Percentiles rank a stretch among this genome's conserved stretches.
phyloP scores from a whole-genome alignment of 306 rosid species.

The Inga oerstediana region DNA sequence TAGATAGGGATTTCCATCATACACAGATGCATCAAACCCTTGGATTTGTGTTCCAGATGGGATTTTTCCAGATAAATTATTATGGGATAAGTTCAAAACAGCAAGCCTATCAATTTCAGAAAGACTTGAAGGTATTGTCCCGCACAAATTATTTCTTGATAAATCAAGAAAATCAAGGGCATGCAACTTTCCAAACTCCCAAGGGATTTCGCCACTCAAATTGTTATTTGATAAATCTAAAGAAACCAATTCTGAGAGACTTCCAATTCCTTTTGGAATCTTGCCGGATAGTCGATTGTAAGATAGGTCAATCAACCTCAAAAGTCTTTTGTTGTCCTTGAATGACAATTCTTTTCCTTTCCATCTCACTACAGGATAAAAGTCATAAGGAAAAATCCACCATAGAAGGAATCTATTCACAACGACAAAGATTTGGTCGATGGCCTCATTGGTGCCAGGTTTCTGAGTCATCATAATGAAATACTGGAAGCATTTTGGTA shows the following conservation, averaged over 20 bases:
- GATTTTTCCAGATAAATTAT: background rate
- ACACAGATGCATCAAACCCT: background rate
- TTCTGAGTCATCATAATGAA: background rate
- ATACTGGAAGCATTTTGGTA: background rate
- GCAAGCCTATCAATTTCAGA: background rate
- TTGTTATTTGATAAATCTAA: background rate
- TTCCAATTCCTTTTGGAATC: background rate
- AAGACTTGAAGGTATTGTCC: background rate
- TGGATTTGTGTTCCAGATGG: constrained; percentile 18
- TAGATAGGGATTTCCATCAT: background rate
- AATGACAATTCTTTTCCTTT: background rate
- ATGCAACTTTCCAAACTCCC: background rate
- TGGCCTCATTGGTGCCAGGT: background rate
- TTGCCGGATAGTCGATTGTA: background rate
- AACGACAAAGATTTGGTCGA: background rate
- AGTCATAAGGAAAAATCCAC: background rate
- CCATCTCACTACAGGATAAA: background rate
- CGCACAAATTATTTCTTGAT: constrained; percentile 20
- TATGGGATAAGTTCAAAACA: background rate
- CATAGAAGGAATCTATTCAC: background rate
- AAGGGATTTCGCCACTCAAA: background rate
- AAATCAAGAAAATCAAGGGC: constrained; percentile 9
- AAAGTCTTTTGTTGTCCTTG: background rate
- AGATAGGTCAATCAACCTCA: constrained; percentile 2
- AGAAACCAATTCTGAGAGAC: background rate